Evolutionary conservation across 208 protist genomes (phyloP), one percentile per base, ranked within the genome.

Genomic region (Trypanosoma lewisi): DNA sequence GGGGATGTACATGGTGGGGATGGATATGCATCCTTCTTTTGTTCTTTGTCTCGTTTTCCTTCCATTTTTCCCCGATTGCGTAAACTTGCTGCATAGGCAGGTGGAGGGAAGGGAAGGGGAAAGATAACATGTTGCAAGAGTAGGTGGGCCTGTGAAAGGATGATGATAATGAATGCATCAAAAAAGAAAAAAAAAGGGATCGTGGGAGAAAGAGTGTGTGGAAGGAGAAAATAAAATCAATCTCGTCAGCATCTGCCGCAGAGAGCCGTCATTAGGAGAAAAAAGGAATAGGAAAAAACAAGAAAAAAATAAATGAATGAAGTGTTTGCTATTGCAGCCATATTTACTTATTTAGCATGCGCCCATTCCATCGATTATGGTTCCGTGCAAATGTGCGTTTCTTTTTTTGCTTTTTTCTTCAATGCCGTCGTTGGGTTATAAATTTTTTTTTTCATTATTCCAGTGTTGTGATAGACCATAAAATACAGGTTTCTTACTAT

Each of bases 131-230:
- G 5, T 42, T 27, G 4, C 3, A 50, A 17, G 34, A 30, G 27
- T n/a, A 12, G 21, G 34, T 33, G n/a, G 23, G 28, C 41, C 8
- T 1, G 28, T 2, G 54, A 31, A 66, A 57, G 27, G 17, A 45
- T 5, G 37, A 54, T 39, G 16, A 63, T 39, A 41, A 44, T 2
- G 19, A 33, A 44, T 45, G 27, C 27, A 14, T 21, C 14, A 50
- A 27, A 56, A 36, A 21, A 34, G 37, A 54, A 52, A 66, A 65
- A 65, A 53, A 33, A 65, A 28, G 19, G 16, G 14, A 44, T 33
- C 9, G 34, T 47, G 67, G 49, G 34, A 21, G 12, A 62, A 23
- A 34, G 23, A 60, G n/a, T 36, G 51, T 19, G 49, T 44, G 37
- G 61, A 49, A 56, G 8, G 12, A 39, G 36, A 17, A 44, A 44